A percentile compares a stretch with the other conserved stretches of the same genome.
These are phyloP conservation scores for Eucalyptus dawsonii DNA, from an alignment of 345 rosid genomes.

Conservation along the genomic window DNA sequence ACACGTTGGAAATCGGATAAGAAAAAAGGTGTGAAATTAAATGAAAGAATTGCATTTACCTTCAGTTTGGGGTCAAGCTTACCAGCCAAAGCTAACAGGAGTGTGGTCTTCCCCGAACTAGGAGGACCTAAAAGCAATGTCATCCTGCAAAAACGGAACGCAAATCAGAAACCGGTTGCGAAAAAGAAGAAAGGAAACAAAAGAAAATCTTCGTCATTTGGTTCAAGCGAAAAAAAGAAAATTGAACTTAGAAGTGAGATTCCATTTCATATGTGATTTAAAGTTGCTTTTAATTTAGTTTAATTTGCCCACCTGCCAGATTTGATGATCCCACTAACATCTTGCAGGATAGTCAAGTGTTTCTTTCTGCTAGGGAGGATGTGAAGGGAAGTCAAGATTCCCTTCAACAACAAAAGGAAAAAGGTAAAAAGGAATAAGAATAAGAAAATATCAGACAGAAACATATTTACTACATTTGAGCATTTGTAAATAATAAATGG, in stretches of 20 bases:
- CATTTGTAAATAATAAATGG: neutral
- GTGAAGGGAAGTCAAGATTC: conserved; percentile 1
- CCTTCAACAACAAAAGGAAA: neutral
- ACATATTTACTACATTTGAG: neutral
- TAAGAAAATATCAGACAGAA: neutral
- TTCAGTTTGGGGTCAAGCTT: conserved; percentile 7
- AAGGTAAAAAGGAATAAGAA: neutral
- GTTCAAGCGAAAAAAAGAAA: neutral
- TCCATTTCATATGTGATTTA: neutral
- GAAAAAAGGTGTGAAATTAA: neutral
- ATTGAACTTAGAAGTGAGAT: neutral
- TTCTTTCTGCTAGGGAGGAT: conserved; percentile 17
- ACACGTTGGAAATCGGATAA: neutral
- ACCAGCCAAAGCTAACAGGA: conserved; percentile 32
- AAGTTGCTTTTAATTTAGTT: neutral
- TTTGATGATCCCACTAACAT: conserved; percentile 45
- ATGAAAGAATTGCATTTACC: neutral
- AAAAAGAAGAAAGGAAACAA: neutral
- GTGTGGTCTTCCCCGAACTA: conserved; percentile 72
- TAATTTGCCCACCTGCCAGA: conserved; percentile 22
- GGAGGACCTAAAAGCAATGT: conserved; percentile 84
- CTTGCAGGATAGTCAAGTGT: conserved; percentile 15
- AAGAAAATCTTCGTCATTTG: neutral
- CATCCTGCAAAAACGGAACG: neutral
- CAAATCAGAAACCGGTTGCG: neutral